Evolutionary conservation across 352 stramenopile species (phyloP).

Genomic region (Pythium apleroticum): DNA sequence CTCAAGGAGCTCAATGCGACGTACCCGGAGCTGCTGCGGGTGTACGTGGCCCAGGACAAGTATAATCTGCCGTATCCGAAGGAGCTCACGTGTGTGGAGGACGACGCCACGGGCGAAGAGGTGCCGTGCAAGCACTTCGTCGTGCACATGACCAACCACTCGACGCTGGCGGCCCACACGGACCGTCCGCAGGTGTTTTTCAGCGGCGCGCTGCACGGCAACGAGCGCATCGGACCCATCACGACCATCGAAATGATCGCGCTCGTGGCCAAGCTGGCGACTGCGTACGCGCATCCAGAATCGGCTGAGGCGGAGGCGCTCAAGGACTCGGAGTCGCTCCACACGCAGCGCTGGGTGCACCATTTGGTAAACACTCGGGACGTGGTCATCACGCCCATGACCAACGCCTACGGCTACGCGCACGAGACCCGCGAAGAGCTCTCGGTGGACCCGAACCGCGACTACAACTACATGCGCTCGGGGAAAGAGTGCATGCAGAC

Average conservation of each 20-base stretch:
- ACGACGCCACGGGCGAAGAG: conserved; percentile 36
- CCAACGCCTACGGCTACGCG: conserved; percentile 94
- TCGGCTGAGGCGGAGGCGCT: conserved; percentile 10
- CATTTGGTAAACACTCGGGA: conserved; percentile 88
- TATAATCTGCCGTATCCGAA: conserved; percentile 75
- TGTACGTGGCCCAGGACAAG: conserved; percentile 81
- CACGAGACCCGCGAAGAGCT: conserved; percentile 82
- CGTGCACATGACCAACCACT: conserved; percentile 89
- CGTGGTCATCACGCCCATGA: conserved; percentile 88
- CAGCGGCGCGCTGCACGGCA: conserved; percentile 95
- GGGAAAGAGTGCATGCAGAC: conserved; percentile 92
- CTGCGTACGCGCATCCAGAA: conserved; percentile 31
- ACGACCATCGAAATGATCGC: conserved; percentile 90
- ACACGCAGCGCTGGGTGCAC: conserved; percentile 67
- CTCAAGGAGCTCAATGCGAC: conserved; percentile 68
- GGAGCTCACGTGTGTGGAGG: conserved; percentile 58
- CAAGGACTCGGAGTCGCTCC: conserved; percentile 27
- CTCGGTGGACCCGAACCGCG: conserved; percentile 95
- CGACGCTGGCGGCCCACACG: conserved; percentile 59
- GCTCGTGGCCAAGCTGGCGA: conserved; percentile 72
- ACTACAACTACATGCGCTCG: conserved; percentile 96
- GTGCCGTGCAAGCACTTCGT: conserved; percentile 82
- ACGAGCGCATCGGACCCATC: conserved; percentile 93
- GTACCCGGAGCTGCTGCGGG: conserved; percentile 76
- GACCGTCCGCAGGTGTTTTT: conserved; percentile 94